These are phyloP conservation scores for Suhomyces bolitotheri DNA, from an alignment of 1,139 yeast species.

Conservation along the genomic window DNA sequence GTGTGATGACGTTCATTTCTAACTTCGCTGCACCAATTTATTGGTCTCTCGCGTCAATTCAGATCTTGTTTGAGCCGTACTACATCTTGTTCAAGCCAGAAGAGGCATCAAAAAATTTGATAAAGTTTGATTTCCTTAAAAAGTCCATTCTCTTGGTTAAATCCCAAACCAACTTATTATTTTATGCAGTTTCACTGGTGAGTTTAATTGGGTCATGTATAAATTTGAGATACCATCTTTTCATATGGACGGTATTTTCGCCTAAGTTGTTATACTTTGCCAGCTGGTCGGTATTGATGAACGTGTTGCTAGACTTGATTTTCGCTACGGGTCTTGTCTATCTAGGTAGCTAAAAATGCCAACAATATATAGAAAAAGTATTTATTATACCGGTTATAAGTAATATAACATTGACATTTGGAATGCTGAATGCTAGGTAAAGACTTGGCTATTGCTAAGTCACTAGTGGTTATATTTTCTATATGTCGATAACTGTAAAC, in stretches of 20 bases:
- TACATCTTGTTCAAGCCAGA: conserved; percentile 15
- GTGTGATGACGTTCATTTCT: conserved; percentile 72
- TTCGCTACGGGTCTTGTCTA: neutral
- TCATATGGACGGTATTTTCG: conserved; percentile 96
- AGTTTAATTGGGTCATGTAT: conserved; percentile 70
- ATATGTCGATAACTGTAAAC: no score
- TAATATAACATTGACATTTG: no score
- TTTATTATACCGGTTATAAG: no score
- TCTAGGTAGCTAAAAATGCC: neutral
- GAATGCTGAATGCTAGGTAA: no score
- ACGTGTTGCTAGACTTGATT: conserved; percentile 39
- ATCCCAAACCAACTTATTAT: conserved; percentile 40
- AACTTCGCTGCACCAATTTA: conserved; percentile 85
- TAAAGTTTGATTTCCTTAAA: conserved; percentile 25
- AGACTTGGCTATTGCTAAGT: no score
- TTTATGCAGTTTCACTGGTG: conserved; percentile 61
- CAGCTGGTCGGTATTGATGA: conserved; percentile 68
- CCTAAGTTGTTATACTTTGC: conserved; percentile 84
- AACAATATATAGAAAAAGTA: no score
- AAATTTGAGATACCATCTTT: conserved; percentile 76
- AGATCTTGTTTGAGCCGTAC: conserved; percentile 40
- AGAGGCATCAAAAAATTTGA: conserved; percentile 16
- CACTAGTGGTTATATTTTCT: no score
- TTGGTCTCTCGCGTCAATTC: conserved; percentile 66
- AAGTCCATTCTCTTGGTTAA: conserved; percentile 38